Evolutionary conservation across 2,329 filamentous ascomycete species (phyloP), one percentile per base, ranked within the genome.

Genomic region (Phyllosticta citribraziliensis): DNA sequence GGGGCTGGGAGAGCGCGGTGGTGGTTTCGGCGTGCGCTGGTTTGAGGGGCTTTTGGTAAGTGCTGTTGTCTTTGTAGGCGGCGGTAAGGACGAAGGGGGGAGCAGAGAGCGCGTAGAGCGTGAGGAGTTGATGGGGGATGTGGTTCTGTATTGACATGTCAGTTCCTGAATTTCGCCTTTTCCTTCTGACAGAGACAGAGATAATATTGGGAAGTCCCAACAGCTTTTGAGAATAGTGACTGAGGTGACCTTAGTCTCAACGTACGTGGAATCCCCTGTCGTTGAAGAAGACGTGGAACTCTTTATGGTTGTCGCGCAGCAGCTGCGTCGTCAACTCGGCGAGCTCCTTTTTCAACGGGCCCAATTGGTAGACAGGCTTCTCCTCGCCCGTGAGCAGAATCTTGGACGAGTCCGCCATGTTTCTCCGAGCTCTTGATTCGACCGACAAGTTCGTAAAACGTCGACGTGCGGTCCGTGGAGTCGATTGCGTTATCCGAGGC

Each of bases 201-300:
- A 5, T 9, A 17, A 8, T n/a, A 3, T 8, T 27, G 6, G 14
- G 20, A n/a, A 33, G 22, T 8, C 12, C 17, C 6, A 40, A 40
- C 4, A 11, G 35, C 10, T 12, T 56, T 56, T 24, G 54, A 19
- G 10, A 40, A 5, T 5, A 11, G 17, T 14, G 12, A 40, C 5
- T 17, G 35, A 30, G 40, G 10, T 24, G n/a, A 12, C 17, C 47
- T 20, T 24, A 19, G 30, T 12, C 8, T n/a, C 17, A 12, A 58
- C 65, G 52, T 67, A 73, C 89, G 69, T 97, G 92, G 64, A 88
- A 95, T 0, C 88, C 87, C 1, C 73, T 69, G 0, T 80, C 63
- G 64, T 94, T 95, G 79, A 91, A 96, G 75, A 87, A 95, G 62
- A 91, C 87, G 69, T 96, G 88, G 67, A 91, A 81, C 77, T 75